phyloP scores from a whole-genome alignment of 768 basidiomycete genomes.

The Tricholoma matsutake region DNA sequence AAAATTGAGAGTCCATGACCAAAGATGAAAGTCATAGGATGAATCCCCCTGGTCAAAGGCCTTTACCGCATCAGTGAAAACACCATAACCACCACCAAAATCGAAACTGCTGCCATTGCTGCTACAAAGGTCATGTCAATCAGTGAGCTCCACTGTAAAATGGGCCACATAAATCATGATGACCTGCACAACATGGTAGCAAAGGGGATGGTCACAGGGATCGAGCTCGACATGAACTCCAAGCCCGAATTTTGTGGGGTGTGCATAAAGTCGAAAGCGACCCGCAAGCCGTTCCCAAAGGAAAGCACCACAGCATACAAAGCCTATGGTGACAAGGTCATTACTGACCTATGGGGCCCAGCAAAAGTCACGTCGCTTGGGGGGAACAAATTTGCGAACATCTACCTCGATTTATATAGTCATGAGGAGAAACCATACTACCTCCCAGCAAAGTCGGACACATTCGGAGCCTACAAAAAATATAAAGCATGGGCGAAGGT shows the following conservation, averaged over 20 bases:
- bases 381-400: not conserved
- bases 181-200: constrained; percentile 24
- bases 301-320: not conserved
- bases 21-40: constrained; percentile 13
- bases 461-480: not conserved
- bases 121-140: constrained; percentile 18
- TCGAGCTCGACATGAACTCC: constrained; percentile 24
- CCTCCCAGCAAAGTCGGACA: not conserved
- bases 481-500: not conserved
- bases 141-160: constrained; percentile 27
- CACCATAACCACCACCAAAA: constrained; percentile 2
- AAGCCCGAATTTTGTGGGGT: constrained; percentile 23
- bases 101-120: constrained; percentile 7
- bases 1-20: not conserved
- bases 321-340: not conserved
- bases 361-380: not conserved
- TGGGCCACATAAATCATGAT: constrained; percentile 33
- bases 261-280: constrained; percentile 20
- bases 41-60: constrained; percentile 20
- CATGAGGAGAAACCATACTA: not conserved
- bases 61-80: constrained; percentile 20
- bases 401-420: constrained; percentile 9
- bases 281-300: not conserved
- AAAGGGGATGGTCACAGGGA: constrained; percentile 26
- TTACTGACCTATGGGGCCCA: not conserved